phyloP scores from a whole-genome alignment of 352 stramenopile species.

The Phytophthora kernoviae region DNA sequence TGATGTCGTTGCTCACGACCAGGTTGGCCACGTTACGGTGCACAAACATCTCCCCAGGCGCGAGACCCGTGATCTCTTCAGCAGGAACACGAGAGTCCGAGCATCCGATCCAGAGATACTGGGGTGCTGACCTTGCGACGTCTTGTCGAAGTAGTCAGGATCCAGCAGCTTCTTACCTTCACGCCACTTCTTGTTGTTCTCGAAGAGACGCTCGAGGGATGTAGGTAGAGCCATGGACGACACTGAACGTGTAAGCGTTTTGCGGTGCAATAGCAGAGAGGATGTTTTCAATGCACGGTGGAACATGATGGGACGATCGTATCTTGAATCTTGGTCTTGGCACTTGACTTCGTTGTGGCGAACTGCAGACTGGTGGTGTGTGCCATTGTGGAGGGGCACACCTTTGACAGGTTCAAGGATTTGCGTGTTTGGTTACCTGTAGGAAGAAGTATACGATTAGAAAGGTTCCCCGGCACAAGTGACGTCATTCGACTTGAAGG shows the following conservation, averaged over 20 bases:
- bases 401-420: background rate
- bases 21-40: slow-evolving; percentile 91
- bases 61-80: slow-evolving; percentile 86
- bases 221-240: slow-evolving; percentile 41
- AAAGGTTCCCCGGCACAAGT: background rate
- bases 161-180: slow-evolving; percentile 72
- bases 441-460: background rate
- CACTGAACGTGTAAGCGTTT: slow-evolving; percentile 18
- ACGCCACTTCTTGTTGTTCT: slow-evolving; percentile 81
- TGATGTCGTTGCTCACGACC: slow-evolving; percentile 72
- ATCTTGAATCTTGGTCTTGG: slow-evolving; percentile 4
- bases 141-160: slow-evolving; percentile 83
- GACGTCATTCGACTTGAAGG: background rate
- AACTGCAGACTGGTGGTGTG: slow-evolving; percentile 4
- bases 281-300: slow-evolving; percentile 26
- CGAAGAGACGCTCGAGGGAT: slow-evolving; percentile 66
- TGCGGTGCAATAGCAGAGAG: slow-evolving; percentile 28
- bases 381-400: background rate
- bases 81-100: slow-evolving; percentile 87
- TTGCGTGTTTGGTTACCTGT: background rate
- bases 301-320: slow-evolving; percentile 36
- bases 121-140: slow-evolving; percentile 77
- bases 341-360: background rate
- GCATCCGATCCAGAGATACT: slow-evolving; percentile 92
- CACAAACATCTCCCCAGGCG: slow-evolving; percentile 90